Base-by-base conservation (phyloP, 768 basidiomycete species). In the Asterophora parasitica region DNA sequence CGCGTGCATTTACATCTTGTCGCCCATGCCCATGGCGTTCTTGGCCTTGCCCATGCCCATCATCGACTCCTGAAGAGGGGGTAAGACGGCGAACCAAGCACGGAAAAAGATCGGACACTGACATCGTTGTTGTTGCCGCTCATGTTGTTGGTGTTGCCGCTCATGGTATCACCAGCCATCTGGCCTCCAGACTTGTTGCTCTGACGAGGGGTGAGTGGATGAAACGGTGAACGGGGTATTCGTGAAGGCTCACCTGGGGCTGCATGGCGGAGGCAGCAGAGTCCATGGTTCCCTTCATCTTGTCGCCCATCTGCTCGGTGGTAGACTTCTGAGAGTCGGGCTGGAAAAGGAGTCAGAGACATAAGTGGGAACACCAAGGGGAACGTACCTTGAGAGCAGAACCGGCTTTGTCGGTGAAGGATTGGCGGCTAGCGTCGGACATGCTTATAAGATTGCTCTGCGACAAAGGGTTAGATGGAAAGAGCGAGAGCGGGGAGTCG, bases 271-370 rank as follows among this genome's bases (percentile, higher is more conserved):
- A 77, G 1, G 75, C 72, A 4, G 60, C 53, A 40, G 72, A 76
- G 58, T 82, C 81, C 33, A 61, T 49, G 44, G 59, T 66, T 50
- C 78, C 74, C 57, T 77, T 79, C 55, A 74, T 6, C 32, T 57
- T 61, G 65, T 83, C 82, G 40, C 71, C 61, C 7, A 68, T 53
- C 17, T 78, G 70, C 69, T 83, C 81, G 23, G 70, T 63, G 46
- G 64, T 68, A n/a, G 68, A 51, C 69, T 83, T 83, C 69, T 82
- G 67, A 27, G 74, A 76, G 54, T 82, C 80, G 55, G 80, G 79
- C 79, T 81, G 42, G 4, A 49, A 27, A 42, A 39, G 28, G 27
- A 36, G 35, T 46, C 7, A 39, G 28, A n/a, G n/a, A n/a, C n/a
- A n/a, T n/a, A n/a, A n/a, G n/a, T n/a, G n/a, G n/a, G n/a, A n/a